Evolutionary conservation across 805 yeast genomes (phyloP).

Genomic region (Priceomyces melissophilus): DNA sequence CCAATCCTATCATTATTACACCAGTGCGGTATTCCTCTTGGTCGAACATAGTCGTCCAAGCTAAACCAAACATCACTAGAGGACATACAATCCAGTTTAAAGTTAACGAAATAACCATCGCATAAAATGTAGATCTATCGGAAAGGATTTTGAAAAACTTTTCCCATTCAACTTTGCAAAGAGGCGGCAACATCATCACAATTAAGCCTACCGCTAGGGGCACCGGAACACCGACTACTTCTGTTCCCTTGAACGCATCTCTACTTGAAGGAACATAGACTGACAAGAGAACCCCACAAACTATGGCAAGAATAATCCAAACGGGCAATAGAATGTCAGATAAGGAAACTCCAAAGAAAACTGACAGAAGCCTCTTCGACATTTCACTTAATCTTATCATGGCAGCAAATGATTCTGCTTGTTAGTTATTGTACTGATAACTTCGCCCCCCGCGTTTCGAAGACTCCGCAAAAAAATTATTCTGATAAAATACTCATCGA

Average conservation of each 20-base stretch:
- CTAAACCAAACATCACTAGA: constrained; percentile 51
- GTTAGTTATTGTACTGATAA: too few relatives aligned
- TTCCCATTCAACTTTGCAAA: constrained; percentile 55
- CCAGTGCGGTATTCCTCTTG: constrained; percentile 49
- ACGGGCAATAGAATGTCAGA: constrained; percentile 36
- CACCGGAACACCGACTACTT: constrained; percentile 37
- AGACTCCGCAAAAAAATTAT: too few relatives aligned
- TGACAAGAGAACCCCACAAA: constrained; percentile 38
- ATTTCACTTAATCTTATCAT: too few relatives aligned
- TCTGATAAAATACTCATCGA: too few relatives aligned
- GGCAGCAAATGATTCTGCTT: too few relatives aligned
- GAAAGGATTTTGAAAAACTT: constrained; percentile 17
- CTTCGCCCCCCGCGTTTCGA: too few relatives aligned
- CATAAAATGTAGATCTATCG: constrained; percentile 15
- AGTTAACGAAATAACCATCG: constrained; percentile 36
- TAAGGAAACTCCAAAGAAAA: constrained; percentile 17
- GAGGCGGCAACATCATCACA: constrained; percentile 56
- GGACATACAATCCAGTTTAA: constrained; percentile 59
- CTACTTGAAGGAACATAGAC: constrained; percentile 38
- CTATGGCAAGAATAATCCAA: constrained; percentile 32
- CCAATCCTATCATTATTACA: constrained; percentile 57
- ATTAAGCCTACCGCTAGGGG: constrained; percentile 51
- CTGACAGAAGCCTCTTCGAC: too few relatives aligned
- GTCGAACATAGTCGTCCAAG: constrained; percentile 51
- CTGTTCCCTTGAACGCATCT: constrained; percentile 31